Percentiles rank a stretch among this genome's conserved stretches.
Evolutionary conservation across 352 stramenopile species (phyloP).

Genomic region (Phytophthora nicotianae): DNA sequence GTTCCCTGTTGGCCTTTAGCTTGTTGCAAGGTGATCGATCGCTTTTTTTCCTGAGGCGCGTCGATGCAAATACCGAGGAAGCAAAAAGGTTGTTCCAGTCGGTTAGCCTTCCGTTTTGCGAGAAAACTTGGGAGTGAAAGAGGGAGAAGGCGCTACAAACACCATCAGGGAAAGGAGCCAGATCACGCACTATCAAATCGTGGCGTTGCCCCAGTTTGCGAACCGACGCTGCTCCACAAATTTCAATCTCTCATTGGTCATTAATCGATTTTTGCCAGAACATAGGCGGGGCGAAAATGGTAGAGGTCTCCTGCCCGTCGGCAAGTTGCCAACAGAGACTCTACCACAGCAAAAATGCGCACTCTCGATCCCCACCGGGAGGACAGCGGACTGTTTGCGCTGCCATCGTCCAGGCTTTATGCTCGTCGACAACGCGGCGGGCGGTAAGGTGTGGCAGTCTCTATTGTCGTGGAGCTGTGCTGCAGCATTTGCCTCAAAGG

Average conservation of each 20-base stretch:
- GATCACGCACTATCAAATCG: conserved; percentile 15
- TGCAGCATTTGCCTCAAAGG: conserved; percentile 4
- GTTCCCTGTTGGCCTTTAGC: conserved; percentile 1
- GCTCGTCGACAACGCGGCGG: conserved; percentile 5
- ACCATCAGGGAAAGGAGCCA: conserved; percentile 25
- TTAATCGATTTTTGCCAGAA: conserved; percentile 2
- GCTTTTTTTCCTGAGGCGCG: conserved; percentile 1
- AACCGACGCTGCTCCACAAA: conserved; percentile 16
- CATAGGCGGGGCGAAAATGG: conserved; percentile 7
- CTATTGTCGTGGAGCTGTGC: background rate
- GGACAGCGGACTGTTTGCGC: conserved; percentile 11
- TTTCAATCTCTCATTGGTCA: conserved; percentile 10
- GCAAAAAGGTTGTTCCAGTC: conserved; percentile 28
- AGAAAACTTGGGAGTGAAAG: conserved; percentile 41
- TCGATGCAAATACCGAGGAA: conserved; percentile 43
- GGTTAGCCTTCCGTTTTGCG: conserved; percentile 42
- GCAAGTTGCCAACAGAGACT: background rate
- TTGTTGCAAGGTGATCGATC: conserved; percentile 6
- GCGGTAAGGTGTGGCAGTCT: conserved; percentile 6
- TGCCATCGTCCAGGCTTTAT: conserved; percentile 9
- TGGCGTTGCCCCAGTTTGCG: conserved; percentile 13
- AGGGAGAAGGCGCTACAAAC: conserved; percentile 30
- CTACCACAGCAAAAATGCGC: conserved; percentile 1
- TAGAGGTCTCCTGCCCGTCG: conserved; percentile 17
- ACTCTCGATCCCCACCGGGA: conserved; percentile 3